These are phyloP conservation scores for Teratosphaeria pseudoeucalypti DNA, from an alignment of 2,329 filamentous ascomycete genomes.

Conservation along the genomic window DNA sequence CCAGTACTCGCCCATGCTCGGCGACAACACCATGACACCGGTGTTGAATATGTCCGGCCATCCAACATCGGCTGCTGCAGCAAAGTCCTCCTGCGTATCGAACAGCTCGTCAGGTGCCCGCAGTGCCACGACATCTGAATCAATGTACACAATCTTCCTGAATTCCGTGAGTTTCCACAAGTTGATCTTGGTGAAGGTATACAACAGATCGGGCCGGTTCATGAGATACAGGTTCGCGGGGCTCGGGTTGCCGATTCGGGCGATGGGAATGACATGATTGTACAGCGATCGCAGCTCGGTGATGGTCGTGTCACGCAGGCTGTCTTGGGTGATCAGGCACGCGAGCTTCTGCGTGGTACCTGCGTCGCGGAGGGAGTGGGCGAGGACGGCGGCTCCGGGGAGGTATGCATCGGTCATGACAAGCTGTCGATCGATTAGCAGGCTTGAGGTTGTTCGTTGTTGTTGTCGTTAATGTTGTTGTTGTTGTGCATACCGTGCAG, in stretches of 20 bases:
- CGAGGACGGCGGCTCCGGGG: slow-evolving; percentile 89
- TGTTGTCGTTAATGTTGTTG: too few species aligned
- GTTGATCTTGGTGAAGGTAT: slow-evolving; percentile 92
- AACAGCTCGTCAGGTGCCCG: slow-evolving; percentile 91
- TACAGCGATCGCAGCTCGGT: slow-evolving; percentile 76
- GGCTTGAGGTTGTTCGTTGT: slow-evolving; percentile 5
- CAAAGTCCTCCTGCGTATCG: slow-evolving; percentile 49
- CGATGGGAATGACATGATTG: slow-evolving; percentile 79
- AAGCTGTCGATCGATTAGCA: slow-evolving; percentile 48
- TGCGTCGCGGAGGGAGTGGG: slow-evolving; percentile 86
- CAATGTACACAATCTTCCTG: slow-evolving; percentile 84
- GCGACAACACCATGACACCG: slow-evolving; percentile 86
- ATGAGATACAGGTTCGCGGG: slow-evolving; percentile 82
- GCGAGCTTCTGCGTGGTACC: slow-evolving; percentile 78
- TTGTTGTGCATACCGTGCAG: slow-evolving; percentile 45
- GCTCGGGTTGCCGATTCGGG: slow-evolving; percentile 63
- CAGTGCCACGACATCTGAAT: slow-evolving; percentile 86
- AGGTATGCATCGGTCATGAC: slow-evolving; percentile 87
- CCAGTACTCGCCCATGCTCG: slow-evolving; percentile 79
- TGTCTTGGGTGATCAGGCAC: slow-evolving; percentile 71
- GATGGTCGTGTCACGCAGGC: slow-evolving; percentile 63
- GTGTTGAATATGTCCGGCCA: slow-evolving; percentile 98
- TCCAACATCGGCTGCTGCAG: slow-evolving; percentile 82
- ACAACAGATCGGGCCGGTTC: slow-evolving; percentile 80
- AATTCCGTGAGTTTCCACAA: slow-evolving; percentile 89